Conservation (phyloP, 345 rosid genomes). For the Aquilaria yunnanensis region DNA sequence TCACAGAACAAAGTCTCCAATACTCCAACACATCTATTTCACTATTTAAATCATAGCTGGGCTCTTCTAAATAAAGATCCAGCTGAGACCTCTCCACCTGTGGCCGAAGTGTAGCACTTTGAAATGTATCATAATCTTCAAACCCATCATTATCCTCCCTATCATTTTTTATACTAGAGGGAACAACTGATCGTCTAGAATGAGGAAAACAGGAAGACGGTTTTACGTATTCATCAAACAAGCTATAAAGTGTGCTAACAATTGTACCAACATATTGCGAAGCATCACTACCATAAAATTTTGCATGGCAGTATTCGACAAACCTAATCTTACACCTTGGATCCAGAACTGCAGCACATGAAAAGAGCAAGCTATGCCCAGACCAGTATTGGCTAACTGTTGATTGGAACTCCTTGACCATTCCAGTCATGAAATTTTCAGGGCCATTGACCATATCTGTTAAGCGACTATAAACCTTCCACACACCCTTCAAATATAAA, state of each 20-base stretch:
- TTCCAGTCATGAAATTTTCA: slow-evolving; percentile 17
- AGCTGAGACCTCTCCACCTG: slow-evolving; percentile 20
- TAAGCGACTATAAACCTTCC: slow-evolving; percentile 17
- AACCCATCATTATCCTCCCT: slow-evolving; percentile 17
- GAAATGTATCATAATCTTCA: slow-evolving; percentile 21
- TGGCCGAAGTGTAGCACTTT: slow-evolving; percentile 17
- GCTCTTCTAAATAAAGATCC: slow-evolving; percentile 23
- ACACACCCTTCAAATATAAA: slow-evolving; percentile 18
- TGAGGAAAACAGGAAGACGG: slow-evolving; percentile 10
- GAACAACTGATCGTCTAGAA: slow-evolving; percentile 7
- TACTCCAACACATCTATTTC: slow-evolving; percentile 20
- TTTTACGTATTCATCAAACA: slow-evolving; percentile 17
- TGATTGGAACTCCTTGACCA: slow-evolving; percentile 18
- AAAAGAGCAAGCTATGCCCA: slow-evolving; percentile 18
- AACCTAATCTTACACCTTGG: slow-evolving; percentile 23
- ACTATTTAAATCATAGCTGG: slow-evolving; percentile 19
- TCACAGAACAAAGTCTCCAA: slow-evolving; percentile 19
- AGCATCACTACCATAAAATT: slow-evolving; percentile 20
- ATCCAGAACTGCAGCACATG: slow-evolving; percentile 25
- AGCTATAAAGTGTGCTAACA: slow-evolving; percentile 13
- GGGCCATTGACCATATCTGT: slow-evolving; percentile 15
- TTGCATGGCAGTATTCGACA: slow-evolving; percentile 20
- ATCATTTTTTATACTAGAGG: slow-evolving; percentile 12
- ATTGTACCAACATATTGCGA: slow-evolving; percentile 12
- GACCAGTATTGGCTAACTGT: slow-evolving; percentile 23